Conservation (phyloP, 768 basidiomycete genomes). For the Suillus lakei region DNA sequence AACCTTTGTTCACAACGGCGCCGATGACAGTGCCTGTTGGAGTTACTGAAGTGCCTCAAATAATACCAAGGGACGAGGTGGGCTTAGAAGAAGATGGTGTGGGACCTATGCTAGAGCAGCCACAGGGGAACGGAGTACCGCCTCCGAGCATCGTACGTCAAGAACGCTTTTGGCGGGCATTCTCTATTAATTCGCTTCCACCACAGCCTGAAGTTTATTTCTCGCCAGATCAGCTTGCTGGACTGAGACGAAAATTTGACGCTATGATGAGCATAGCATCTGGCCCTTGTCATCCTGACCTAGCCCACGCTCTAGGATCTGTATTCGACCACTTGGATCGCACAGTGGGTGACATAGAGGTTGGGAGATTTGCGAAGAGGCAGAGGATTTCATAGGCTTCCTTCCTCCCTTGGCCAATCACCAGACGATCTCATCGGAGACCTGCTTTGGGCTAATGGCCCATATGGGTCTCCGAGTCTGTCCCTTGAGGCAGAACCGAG, state of each 20-base stretch:
- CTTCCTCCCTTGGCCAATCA: background rate
- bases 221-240: constrained; percentile 35
- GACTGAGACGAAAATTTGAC: constrained; percentile 36
- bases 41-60: background rate
- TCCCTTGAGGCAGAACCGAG: background rate
- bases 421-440: background rate
- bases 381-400: constrained; percentile 25
- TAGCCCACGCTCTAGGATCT: constrained; percentile 36
- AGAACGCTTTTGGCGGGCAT: background rate
- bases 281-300: constrained; percentile 34
- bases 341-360: constrained; percentile 31
- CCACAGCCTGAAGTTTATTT: constrained; percentile 34
- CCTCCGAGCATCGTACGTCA: background rate
- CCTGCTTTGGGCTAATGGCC: background rate
- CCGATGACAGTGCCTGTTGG: constrained; percentile 10
- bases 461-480: constrained; percentile 1
- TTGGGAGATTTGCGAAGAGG: constrained; percentile 30
- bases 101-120: background rate
- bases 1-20: constrained; percentile 27
- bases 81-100: background rate
- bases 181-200: constrained; percentile 1
- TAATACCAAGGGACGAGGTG: background rate
- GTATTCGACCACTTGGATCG: constrained; percentile 40
- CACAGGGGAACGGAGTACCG: constrained; percentile 2
- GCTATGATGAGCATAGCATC: constrained; percentile 35